These are phyloP conservation scores for Zoysia japonica DNA, from an alignment of 176 grass and related monocot species.

Conservation along the genomic window DNA sequence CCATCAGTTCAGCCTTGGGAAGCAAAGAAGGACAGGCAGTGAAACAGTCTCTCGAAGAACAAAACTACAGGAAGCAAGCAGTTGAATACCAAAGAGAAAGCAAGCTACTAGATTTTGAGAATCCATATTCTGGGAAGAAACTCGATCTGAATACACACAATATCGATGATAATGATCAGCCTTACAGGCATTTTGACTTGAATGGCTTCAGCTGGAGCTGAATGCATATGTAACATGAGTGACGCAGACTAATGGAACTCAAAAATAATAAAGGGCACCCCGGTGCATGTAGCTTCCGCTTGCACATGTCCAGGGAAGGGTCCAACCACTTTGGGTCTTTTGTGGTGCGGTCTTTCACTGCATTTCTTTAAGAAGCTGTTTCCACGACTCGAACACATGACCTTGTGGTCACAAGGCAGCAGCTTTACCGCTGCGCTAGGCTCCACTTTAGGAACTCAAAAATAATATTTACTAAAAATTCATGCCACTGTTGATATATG, in stretches of 20 bases:
- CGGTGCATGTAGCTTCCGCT: no score
- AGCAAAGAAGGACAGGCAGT: conserved; percentile 54
- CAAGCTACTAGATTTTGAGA: conserved; percentile 43
- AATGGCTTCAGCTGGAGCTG: conserved; percentile 95
- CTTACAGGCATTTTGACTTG: conserved; percentile 80
- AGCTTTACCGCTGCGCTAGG: no score
- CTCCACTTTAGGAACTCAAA: neutral
- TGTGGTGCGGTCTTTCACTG: no score
- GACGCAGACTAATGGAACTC: conserved; percentile 20
- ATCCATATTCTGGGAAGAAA: conserved; percentile 47
- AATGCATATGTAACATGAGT: conserved; percentile 41
- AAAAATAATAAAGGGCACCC: conserved; percentile 16
- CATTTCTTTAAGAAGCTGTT: no score
- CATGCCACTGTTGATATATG: neutral
- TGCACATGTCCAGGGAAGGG: no score
- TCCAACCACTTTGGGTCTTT: no score
- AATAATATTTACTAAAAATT: conserved; percentile 29
- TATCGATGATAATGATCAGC: conserved; percentile 57
- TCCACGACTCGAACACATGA: no score
- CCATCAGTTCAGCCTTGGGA: conserved; percentile 45
- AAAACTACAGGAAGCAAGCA: conserved; percentile 40
- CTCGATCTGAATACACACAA: conserved; percentile 81
- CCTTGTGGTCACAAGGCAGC: no score
- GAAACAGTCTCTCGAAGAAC: conserved; percentile 47
- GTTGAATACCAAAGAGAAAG: conserved; percentile 46